Conservation (phyloP, 1,284 basidiomycete genomes). For the Tetrapyrgos nigripes region DNA sequence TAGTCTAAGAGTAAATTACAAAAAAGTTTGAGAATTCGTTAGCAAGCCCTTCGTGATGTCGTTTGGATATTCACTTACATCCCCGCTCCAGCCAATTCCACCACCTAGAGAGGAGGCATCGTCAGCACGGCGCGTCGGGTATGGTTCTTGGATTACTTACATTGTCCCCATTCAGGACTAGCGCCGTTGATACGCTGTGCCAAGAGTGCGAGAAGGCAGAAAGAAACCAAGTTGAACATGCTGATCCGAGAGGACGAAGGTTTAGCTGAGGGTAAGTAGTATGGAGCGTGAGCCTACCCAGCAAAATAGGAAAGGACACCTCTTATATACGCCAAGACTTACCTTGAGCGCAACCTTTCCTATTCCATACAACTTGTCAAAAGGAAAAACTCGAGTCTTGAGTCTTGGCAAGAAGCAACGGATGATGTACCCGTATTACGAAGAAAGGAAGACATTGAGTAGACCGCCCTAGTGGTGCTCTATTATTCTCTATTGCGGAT, state of each 20-base stretch:
- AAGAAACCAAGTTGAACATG: constrained; percentile 3
- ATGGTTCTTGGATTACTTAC: constrained; percentile 7
- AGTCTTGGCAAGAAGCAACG: no score
- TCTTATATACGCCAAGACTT: no score
- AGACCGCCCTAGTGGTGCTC: no score
- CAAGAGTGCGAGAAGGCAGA: constrained; percentile 20
- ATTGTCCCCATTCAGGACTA: constrained; percentile 32
- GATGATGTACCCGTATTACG: no score
- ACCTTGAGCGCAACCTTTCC: no score
- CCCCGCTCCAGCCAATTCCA: constrained; percentile 34
- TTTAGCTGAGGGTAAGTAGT: background rate
- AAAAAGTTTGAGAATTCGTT: constrained; percentile 2
- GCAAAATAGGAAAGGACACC: no score
- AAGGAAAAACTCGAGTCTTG: no score
- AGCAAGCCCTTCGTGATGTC: background rate
- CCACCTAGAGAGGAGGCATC: constrained; percentile 30
- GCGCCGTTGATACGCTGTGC: constrained; percentile 24
- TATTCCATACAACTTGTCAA: no score
- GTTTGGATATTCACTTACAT: constrained; percentile 25
- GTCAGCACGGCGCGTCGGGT: background rate
- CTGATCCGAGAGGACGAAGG: no score
- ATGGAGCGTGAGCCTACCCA: background rate
- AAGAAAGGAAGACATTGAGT: no score
- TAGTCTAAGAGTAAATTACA: no score
- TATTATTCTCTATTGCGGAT: no score